A percentile compares a stretch with the other conserved stretches of the same genome.
These are phyloP conservation scores for Pinus albicaulis DNA, from an alignment of 75 land plant species.

Conservation along the genomic window DNA sequence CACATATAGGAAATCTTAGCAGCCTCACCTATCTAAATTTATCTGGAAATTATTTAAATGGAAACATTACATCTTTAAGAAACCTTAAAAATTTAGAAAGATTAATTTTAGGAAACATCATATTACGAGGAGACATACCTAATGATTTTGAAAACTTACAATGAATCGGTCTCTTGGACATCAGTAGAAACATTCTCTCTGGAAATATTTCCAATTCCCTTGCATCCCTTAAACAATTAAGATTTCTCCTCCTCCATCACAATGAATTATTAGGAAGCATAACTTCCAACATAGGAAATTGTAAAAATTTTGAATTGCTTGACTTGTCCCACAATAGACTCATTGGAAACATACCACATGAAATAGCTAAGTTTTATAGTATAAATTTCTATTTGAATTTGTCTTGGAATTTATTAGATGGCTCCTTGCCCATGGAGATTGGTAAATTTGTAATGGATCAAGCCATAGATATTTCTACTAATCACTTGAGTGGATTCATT, in stretches of 20 bases:
- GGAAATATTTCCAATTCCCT: constrained; percentile 23
- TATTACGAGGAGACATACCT: constrained; percentile 44
- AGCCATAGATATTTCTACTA: too few relatives aligned
- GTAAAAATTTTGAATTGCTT: too few relatives aligned
- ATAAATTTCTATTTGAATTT: too few relatives aligned
- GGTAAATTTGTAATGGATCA: too few relatives aligned
- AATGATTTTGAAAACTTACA: constrained; percentile 42
- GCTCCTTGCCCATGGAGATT: too few relatives aligned
- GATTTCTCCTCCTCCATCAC: constrained; percentile 16
- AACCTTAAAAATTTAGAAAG: constrained; percentile 19
- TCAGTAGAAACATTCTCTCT: constrained; percentile 18
- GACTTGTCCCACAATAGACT: too few relatives aligned
- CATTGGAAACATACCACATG: too few relatives aligned
- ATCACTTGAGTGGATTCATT: too few relatives aligned
- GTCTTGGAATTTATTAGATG: too few relatives aligned
- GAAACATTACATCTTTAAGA: constrained; percentile 26
- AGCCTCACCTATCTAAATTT: constrained; percentile 20
- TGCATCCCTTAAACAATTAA: constrained; percentile 12
- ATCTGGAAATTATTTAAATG: constrained; percentile 25
- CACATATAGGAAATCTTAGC: constrained; percentile 18
- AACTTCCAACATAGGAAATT: constrained; percentile 1
- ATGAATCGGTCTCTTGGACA: constrained; percentile 9
- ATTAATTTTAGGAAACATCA: constrained; percentile 24
- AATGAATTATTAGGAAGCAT: constrained; percentile 20
- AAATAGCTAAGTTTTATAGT: too few relatives aligned